These are phyloP conservation scores for Diplodia intermedia DNA, from an alignment of 2,329 filamentous ascomycete genomes.

Conservation along the genomic window DNA sequence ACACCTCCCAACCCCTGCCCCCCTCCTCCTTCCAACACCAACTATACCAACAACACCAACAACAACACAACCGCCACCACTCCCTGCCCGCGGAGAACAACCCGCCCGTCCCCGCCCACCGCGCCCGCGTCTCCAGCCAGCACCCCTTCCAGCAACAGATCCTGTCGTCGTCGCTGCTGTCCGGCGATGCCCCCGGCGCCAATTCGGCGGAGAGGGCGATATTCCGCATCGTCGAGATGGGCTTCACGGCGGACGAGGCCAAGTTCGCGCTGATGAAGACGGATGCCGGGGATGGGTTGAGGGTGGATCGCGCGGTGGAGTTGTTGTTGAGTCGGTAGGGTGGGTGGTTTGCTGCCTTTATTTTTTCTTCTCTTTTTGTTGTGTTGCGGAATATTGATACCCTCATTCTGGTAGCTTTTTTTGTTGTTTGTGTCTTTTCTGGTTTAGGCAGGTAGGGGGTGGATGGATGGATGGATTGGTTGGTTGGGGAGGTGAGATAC, in stretches of 20 bases:
- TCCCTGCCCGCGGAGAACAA: neutral
- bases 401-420: neutral
- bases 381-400: neutral
- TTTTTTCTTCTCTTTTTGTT: neutral
- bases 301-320: constrained; percentile 64
- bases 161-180: too few relatives aligned
- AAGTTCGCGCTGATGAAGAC: constrained; percentile 65
- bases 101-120: constrained; percentile 15
- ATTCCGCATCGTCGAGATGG: constrained; percentile 64
- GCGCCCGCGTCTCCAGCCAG: constrained; percentile 36
- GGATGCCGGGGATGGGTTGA: constrained; percentile 65
- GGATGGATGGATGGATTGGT: too few relatives aligned
- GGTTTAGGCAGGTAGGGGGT: neutral
- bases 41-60: constrained; percentile 2
- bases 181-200: constrained; percentile 35
- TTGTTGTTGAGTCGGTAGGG: constrained; percentile 50
- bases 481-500: too few relatives aligned
- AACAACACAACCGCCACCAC: neutral
- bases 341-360: neutral
- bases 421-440: neutral
- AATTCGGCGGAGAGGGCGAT: constrained; percentile 65
- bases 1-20: neutral
- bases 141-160: constrained; percentile 41
- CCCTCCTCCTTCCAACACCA: neutral
- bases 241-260: constrained; percentile 63